Conservation (phyloP, 495 filamentous ascomycete species). For the Evernia prunastri region DNA sequence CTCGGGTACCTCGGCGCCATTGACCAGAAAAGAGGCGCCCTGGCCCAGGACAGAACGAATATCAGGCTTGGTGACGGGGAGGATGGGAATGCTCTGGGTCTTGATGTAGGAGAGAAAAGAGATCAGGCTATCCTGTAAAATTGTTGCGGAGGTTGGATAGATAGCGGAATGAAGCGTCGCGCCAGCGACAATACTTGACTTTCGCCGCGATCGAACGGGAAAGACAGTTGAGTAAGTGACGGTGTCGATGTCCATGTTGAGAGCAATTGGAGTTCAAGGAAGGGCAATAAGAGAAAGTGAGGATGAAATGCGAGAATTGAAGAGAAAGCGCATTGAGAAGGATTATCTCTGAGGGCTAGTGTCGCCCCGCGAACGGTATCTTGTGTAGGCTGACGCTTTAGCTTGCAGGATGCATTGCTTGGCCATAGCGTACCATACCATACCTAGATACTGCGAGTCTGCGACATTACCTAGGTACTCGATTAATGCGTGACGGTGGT, state of each 20-base stretch:
- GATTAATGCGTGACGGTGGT: neutral
- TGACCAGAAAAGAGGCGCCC: constrained; percentile 30
- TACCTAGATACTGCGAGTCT: no score
- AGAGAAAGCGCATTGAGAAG: neutral
- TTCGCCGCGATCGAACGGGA: constrained; percentile 17
- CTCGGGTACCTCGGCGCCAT: constrained; percentile 28
- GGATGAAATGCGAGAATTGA: neutral
- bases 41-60: constrained; percentile 29
- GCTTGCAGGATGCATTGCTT: neutral
- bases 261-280: neutral
- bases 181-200: constrained; percentile 26
- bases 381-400: neutral
- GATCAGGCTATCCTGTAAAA: constrained; percentile 26
- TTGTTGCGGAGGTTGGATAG: constrained; percentile 19
- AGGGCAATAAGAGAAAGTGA: neutral
- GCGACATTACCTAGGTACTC: no score
- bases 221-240: constrained; percentile 5
- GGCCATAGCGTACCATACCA: no score
- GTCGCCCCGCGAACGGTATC: neutral
- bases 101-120: constrained; percentile 31
- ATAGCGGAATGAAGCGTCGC: constrained; percentile 26
- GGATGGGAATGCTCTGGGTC: constrained; percentile 27
- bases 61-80: constrained; percentile 28
- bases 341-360: no score
- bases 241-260: constrained; percentile 14